Evolutionary conservation across 441 rosid species (phyloP).

Genomic region (Aleurites moluccanus): DNA sequence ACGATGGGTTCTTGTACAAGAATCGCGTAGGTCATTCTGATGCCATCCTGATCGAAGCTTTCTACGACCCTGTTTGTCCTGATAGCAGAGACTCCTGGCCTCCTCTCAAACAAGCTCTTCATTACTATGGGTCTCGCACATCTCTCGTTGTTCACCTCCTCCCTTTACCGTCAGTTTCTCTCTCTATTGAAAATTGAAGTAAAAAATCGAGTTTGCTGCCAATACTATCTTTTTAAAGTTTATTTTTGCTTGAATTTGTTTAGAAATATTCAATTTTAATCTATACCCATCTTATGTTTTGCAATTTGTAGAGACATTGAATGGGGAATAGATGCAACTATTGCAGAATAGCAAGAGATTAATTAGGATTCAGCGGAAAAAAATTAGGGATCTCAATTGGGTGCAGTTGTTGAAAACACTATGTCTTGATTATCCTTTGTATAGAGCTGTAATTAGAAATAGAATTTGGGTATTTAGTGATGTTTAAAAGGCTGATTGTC

Average conservation of each 20-base stretch:
- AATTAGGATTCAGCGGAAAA: neutral
- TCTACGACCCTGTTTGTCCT: conserved; percentile 84
- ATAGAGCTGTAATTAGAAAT: neutral
- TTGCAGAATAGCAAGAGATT: neutral
- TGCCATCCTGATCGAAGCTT: conserved; percentile 70
- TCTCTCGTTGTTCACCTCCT: conserved; percentile 62
- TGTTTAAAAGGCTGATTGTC: too few species aligned
- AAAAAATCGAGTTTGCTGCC: neutral
- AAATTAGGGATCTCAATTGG: neutral
- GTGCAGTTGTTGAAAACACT: neutral
- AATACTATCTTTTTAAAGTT: too few species aligned
- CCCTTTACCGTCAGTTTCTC: conserved; percentile 75
- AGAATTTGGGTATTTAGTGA: neutral
- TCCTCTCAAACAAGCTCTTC: conserved; percentile 61
- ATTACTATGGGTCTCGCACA: conserved; percentile 62
- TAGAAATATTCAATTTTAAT: neutral
- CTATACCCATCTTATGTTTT: neutral
- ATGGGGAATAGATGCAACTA: neutral
- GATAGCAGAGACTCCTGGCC: conserved; percentile 87
- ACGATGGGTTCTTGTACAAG: conserved; percentile 72
- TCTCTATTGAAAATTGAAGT: neutral
- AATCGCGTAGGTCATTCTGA: conserved; percentile 36
- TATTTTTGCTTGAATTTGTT: neutral
- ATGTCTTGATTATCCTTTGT: neutral
- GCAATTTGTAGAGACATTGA: neutral